Conservation (phyloP, 257 asterid species). For the Capsicum baccatum region DNA sequence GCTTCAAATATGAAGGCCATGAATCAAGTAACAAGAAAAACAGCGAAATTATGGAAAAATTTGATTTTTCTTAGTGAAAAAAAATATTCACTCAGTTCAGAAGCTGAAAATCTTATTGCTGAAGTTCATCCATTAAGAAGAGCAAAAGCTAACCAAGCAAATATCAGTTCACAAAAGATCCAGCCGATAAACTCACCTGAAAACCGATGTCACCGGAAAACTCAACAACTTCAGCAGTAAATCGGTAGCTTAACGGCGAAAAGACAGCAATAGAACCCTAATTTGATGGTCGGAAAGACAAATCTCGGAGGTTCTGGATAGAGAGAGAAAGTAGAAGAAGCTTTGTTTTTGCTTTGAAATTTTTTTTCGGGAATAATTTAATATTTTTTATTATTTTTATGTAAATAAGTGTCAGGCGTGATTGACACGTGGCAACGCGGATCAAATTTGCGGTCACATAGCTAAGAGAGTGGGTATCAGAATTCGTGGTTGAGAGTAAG, state of each 20-base stretch:
- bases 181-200: conserved; percentile 55
- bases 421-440: conserved; percentile 64
- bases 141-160: neutral
- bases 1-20: no score
- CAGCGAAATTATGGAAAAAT: no score
- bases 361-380: neutral
- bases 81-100: neutral
- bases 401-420: conserved; percentile 43
- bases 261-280: conserved; percentile 41
- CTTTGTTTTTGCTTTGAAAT: neutral
- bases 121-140: conserved; percentile 1
- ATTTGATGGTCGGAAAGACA: conserved; percentile 37
- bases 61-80: no score
- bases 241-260: conserved; percentile 33
- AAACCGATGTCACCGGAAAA: conserved; percentile 31
- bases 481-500: conserved; percentile 81
- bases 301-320: conserved; percentile 66
- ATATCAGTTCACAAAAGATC: conserved; percentile 32
- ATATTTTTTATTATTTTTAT: neutral
- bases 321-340: conserved; percentile 34
- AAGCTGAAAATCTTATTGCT: neutral
- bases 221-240: conserved; percentile 24
- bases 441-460: conserved; percentile 54
- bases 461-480: conserved; percentile 54
- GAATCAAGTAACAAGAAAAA: no score